Evolutionary conservation across 495 filamentous ascomycete genomes (phyloP), one percentile per base, ranked within the genome.

Genomic region (Hypoxylon cercidicola): DNA sequence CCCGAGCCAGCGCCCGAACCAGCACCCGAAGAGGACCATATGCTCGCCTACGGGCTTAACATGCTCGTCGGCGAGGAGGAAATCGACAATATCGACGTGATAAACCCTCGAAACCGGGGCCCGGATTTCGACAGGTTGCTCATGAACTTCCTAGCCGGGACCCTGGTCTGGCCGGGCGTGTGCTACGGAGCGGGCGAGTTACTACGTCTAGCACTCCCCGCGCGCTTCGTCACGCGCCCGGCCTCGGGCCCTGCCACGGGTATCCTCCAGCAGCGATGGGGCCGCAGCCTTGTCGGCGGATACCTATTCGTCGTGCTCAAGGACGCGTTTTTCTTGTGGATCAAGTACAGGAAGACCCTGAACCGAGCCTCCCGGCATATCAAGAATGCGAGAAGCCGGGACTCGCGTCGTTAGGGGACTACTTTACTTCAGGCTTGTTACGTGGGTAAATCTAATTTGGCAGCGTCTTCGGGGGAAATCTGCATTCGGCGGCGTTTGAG

Each of bases 271-370:
- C 79, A 84, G 41, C 81, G 84, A 20, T 95, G 92, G 89, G 92
- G 91, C 7, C 82, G 92, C 48, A 95, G 89, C 64, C 79, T 95
- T 2, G 82, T 90, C 5, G 92, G 92, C 11, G 92, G 92, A 0
- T 94, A 90, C 72, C 78, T 91, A 43, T 93, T 91, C 64, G 87
- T 93, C 44, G 84, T 93, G 18, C 71, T 93, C 6, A 90, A 89
- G 66, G 92, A 96, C 73, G 88, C 85, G 4, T 76, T 93, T 51
- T 77, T 87, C 63, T 79, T 95, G 6, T 95, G 92, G 72, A 86
- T 86, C 47, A 86, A 89, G 66, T 93, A 90, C 79, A 85, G 85
- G 70, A 77, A 87, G 64, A 92, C 89, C 32, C 84, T 89, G 74
- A 86, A 86, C 52, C 87, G 89, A 76, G 77, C 82, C 48, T 81